Evolutionary conservation across 805 yeast genomes (phyloP).

Genomic region (Candida silvicultrix): DNA sequence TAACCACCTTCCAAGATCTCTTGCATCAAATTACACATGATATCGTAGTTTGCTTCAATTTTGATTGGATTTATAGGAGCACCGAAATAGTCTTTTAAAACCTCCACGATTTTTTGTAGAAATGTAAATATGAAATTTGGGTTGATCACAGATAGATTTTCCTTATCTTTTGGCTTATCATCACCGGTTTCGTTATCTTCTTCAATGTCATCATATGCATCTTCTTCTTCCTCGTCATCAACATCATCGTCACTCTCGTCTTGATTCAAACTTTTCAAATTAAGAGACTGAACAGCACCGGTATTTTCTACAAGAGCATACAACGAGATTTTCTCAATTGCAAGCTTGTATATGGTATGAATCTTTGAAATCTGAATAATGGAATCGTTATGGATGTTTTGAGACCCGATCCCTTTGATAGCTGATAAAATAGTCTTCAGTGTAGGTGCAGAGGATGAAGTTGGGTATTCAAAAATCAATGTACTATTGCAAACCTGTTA

Average conservation of each 20-base stretch:
- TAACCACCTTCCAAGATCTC: slow-evolving; percentile 76
- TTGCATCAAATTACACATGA: slow-evolving; percentile 61
- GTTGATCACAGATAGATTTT: slow-evolving; percentile 24
- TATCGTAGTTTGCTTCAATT: slow-evolving; percentile 64
- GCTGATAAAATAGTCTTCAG: slow-evolving; percentile 23
- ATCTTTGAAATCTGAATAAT: slow-evolving; percentile 14
- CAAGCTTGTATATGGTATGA: slow-evolving; percentile 11
- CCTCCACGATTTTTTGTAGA: slow-evolving; percentile 40
- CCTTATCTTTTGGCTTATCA: slow-evolving; percentile 12
- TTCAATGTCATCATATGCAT: neutral
- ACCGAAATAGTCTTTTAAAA: slow-evolving; percentile 54
- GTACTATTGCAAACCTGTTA: slow-evolving; percentile 17
- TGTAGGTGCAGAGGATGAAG: slow-evolving; percentile 26
- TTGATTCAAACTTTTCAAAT: slow-evolving; percentile 10
- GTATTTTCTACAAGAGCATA: slow-evolving; percentile 14
- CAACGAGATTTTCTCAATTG: slow-evolving; percentile 9
- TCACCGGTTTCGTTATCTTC: slow-evolving; percentile 2
- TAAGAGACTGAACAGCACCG: slow-evolving; percentile 6
- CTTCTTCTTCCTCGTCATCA: slow-evolving; percentile 2
- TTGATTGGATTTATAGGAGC: slow-evolving; percentile 48
- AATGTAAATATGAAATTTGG: slow-evolving; percentile 54
- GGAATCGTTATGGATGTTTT: slow-evolving; percentile 16
- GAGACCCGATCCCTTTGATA: slow-evolving; percentile 11
- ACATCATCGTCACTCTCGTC: slow-evolving; percentile 6
- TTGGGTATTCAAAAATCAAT: slow-evolving; percentile 31